Conservation (phyloP, 2,329 filamentous ascomycete species). For the Aspergillus sp. region DNA sequence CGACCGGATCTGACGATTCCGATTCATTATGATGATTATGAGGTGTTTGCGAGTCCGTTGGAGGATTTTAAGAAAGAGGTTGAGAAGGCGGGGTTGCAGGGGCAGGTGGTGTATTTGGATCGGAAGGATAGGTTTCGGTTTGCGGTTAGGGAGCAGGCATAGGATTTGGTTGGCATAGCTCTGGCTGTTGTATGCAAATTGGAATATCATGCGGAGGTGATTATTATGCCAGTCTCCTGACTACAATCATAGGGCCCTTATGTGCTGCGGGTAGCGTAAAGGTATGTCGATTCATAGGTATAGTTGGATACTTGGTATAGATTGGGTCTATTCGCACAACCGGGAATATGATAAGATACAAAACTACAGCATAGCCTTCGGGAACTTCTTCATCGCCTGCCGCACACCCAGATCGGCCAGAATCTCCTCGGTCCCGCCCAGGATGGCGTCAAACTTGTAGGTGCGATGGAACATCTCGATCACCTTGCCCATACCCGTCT, state of each 20-base stretch:
- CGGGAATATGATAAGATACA: too few relatives aligned
- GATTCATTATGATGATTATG: conserved; percentile 65
- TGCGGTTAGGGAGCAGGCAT: too few relatives aligned
- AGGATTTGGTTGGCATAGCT: too few relatives aligned
- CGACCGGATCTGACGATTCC: conserved; percentile 63
- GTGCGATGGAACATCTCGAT: conserved; percentile 83
- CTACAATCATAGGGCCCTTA: too few relatives aligned
- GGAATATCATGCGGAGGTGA: too few relatives aligned
- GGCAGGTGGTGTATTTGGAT: conserved; percentile 61
- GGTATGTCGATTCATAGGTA: too few relatives aligned
- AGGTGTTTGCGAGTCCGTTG: conserved; percentile 60
- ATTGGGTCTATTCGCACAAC: too few relatives aligned
- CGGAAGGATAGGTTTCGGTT: conserved; percentile 59
- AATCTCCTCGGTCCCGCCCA: conserved; percentile 82
- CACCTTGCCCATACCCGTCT: conserved; percentile 77
- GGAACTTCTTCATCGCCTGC: conserved; percentile 81
- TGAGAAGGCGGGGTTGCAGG: conserved; percentile 48
- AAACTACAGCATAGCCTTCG: conserved; percentile 73
- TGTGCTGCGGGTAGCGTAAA: too few relatives aligned
- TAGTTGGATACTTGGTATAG: too few relatives aligned
- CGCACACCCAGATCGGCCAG: conserved; percentile 77
- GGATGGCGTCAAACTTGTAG: conserved; percentile 76
- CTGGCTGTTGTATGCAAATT: too few relatives aligned
- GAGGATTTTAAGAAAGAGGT: conserved; percentile 60
- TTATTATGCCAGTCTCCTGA: too few relatives aligned